A percentile compares a stretch with the other conserved stretches of the same genome.
Conservation (phyloP, 2,329 filamentous ascomycete species). For the Cladorrhinum sp. region DNA sequence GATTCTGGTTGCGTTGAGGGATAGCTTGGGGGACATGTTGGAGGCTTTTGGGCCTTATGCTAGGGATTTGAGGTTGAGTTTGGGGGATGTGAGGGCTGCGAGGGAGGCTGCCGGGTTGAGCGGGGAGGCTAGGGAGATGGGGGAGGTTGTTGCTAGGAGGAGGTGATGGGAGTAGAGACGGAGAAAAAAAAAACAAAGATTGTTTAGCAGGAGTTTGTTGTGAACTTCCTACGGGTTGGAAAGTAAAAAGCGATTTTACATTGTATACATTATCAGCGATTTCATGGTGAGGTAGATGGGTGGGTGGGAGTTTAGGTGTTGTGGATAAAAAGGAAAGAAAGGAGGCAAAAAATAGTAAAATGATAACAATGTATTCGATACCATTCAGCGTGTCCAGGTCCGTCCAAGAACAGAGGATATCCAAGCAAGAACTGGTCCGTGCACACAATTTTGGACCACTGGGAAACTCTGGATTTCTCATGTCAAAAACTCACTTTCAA, state of each 20-base stretch:
- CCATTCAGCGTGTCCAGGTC: too few relatives aligned
- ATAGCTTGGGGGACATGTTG: slow-evolving; percentile 63
- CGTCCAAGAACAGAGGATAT: background rate
- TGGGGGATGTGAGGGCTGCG: slow-evolving; percentile 69
- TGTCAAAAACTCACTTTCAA: slow-evolving; percentile 5
- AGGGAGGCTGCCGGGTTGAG: slow-evolving; percentile 55
- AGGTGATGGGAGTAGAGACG: background rate
- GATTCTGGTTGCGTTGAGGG: slow-evolving; percentile 62
- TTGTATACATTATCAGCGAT: too few relatives aligned
- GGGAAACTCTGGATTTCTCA: slow-evolving; percentile 7
- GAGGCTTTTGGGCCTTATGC: slow-evolving; percentile 72
- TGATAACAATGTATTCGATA: too few relatives aligned
- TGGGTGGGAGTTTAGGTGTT: too few relatives aligned
- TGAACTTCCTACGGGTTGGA: too few relatives aligned
- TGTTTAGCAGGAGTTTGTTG: too few relatives aligned
- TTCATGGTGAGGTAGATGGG: too few relatives aligned
- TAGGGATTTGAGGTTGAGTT: slow-evolving; percentile 64
- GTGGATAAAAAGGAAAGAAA: too few relatives aligned
- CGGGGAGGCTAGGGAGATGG: slow-evolving; percentile 24
- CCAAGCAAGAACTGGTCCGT: slow-evolving; percentile 2
- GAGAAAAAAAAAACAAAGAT: background rate
- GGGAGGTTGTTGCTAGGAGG: slow-evolving; percentile 25
- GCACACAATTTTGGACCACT: slow-evolving; percentile 1
- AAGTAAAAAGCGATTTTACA: too few relatives aligned
- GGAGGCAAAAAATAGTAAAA: too few relatives aligned